These are phyloP conservation scores for Paecilomyces niveus DNA, from an alignment of 2,329 filamentous ascomycete genomes.

Conservation along the genomic window DNA sequence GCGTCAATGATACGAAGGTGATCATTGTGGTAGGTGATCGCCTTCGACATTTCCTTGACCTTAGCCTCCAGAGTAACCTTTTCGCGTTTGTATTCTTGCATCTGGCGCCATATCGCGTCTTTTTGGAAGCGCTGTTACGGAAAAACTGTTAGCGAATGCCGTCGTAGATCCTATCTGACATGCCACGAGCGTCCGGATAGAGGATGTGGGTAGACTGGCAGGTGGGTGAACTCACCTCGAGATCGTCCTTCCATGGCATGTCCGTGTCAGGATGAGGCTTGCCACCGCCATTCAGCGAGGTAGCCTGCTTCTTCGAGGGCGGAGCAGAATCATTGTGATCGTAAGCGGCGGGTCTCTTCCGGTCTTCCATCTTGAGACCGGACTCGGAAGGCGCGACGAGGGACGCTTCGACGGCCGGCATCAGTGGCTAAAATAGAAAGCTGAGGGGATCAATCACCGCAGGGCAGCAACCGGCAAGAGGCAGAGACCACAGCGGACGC, in stretches of 20 bases:
- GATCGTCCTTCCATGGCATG: conserved; percentile 63
- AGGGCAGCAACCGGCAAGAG: conserved; percentile 22
- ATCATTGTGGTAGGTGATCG: conserved; percentile 78
- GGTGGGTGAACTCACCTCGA: conserved; percentile 58
- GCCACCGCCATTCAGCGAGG: conserved; percentile 63
- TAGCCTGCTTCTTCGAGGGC: conserved; percentile 83
- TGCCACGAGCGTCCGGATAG: neutral
- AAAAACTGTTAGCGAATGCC: conserved; percentile 24
- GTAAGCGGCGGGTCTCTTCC: conserved; percentile 84
- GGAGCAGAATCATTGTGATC: conserved; percentile 77
- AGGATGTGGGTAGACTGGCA: neutral
- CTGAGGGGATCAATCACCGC: conserved; percentile 22
- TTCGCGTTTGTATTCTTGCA: conserved; percentile 96
- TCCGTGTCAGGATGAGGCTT: conserved; percentile 59
- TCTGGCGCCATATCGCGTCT: conserved; percentile 92
- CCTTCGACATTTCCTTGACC: conserved; percentile 71
- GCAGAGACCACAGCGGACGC: conserved; percentile 3
- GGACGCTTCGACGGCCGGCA: conserved; percentile 75
- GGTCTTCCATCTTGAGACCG: conserved; percentile 96
- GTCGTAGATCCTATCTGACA: neutral
- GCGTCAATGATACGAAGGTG: conserved; percentile 83
- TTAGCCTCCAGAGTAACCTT: conserved; percentile 73
- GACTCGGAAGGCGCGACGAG: conserved; percentile 68
- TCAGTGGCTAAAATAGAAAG: conserved; percentile 57
- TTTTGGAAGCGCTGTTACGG: conserved; percentile 72